Evolutionary conservation across 1,284 basidiomycete species (phyloP), one percentile per base, ranked within the genome.

Genomic region (Sporisorium graminicola): DNA sequence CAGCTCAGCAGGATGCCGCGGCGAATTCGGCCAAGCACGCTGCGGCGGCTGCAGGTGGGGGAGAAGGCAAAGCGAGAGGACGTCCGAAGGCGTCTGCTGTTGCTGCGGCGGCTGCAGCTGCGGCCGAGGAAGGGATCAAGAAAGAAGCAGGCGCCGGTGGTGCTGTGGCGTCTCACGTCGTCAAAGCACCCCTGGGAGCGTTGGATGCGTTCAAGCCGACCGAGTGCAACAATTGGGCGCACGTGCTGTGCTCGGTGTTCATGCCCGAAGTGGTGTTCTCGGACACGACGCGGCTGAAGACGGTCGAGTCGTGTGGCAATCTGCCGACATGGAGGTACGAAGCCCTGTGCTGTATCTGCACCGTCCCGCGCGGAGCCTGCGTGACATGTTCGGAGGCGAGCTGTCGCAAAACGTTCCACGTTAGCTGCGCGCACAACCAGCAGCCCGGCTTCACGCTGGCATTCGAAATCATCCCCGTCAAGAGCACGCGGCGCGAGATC

Each of bases 221-320:
- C 0, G 96, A 98, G 87, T 92, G 93, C 27, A 92, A 93, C 86
- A 93, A 93, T 70, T 98, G 94, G 94, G 91, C 91, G 0, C 96
- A 99, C 84, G 88, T 95, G 22, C 86, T 98, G 1, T 98, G 96
- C 87, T 90, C 95, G 1, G 90, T 93, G 0, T 98, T 94, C 87
- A 90, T 91, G 33, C 92, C 92, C 4, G 95, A 97, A 81, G 87
- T 95, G 8, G 88, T 88, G 20, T 96, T 92, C 86, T 92, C 92
- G 24, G 91, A 95, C 85, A 89, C 92, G 0, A 81, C 87, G 13
- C 89, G 89, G 50, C 87, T 96, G 58, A 91, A 91, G 54, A 86
- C 91, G 14, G 92, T 94, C 14, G 96, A 98, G 86, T 94, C 94
- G n/a, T 89, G 95, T 56, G 93, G 91, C 80, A 90, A 89, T 1